phyloP scores from a whole-genome alignment of 2,329 filamentous ascomycete genomes.

The Fusarium staphyleae region DNA sequence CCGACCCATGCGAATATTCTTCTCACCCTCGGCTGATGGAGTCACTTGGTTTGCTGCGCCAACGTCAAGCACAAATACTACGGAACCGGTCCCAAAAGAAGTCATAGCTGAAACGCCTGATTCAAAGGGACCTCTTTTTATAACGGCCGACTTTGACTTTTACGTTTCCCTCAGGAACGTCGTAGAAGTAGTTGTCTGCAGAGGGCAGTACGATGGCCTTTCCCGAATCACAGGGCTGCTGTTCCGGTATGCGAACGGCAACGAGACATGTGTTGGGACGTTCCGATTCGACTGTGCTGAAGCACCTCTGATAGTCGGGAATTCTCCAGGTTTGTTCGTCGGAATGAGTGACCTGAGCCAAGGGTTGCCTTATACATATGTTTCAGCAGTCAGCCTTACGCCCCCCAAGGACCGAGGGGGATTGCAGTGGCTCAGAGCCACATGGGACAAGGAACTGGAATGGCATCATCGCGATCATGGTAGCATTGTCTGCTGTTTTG shows the following conservation, averaged over 20 bases:
- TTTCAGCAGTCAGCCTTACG: neutral
- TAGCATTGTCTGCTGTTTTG: neutral
- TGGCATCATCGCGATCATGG: neutral
- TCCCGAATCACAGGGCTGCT: neutral
- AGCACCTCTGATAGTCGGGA: neutral
- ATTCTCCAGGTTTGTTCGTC: neutral
- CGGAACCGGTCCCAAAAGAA: neutral
- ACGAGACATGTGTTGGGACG: neutral
- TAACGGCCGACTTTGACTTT: neutral
- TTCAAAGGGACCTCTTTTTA: no score
- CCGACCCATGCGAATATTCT: neutral
- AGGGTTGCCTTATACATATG: neutral
- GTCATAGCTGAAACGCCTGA: neutral
- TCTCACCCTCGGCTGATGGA: neutral
- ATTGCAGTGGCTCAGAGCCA: neutral
- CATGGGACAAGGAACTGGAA: neutral
- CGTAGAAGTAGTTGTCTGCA: neutral
- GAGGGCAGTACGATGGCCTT: neutral
- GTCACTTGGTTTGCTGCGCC: neutral
- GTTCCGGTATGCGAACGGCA: conserved; percentile 1
- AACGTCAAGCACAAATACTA: neutral
- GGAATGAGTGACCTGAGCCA: neutral
- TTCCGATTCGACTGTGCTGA: neutral
- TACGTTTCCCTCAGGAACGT: neutral
- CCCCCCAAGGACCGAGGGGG: neutral